Percentiles rank a stretch among this genome's conserved stretches.
Conservation (phyloP, 345 rosid species). For the Durio zibethinus region DNA sequence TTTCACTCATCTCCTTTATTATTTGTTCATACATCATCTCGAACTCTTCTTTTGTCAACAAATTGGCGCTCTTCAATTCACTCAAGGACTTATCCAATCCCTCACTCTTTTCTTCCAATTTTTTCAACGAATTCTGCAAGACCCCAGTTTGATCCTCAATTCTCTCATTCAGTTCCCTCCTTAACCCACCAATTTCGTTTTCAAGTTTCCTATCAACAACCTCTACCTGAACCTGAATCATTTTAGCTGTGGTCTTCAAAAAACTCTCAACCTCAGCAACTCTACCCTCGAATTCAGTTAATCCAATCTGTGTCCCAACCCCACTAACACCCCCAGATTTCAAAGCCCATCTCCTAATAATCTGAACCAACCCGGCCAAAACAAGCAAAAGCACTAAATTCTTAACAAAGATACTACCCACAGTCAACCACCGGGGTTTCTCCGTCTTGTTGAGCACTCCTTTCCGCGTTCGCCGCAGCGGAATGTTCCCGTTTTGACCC, state of each 20-base stretch:
- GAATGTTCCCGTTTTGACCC: conserved; percentile 36
- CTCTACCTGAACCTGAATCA: conserved; percentile 80
- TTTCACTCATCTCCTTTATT: conserved; percentile 43
- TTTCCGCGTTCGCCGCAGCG: conserved; percentile 62
- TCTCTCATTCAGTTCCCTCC: conserved; percentile 38
- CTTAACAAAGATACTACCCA: conserved; percentile 59
- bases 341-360: conserved; percentile 42
- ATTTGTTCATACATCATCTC: conserved; percentile 49
- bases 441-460: conserved; percentile 33
- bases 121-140: conserved; percentile 46
- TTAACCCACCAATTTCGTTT: conserved; percentile 45
- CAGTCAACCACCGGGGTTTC: conserved; percentile 64
- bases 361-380: conserved; percentile 57
- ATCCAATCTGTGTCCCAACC: conserved; percentile 36
- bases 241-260: conserved; percentile 52
- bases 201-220: conserved; percentile 64
- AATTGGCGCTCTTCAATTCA: conserved; percentile 51
- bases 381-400: conserved; percentile 58
- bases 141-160: conserved; percentile 35
- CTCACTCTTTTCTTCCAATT: conserved; percentile 44
- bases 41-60: conserved; percentile 66
- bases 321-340: conserved; percentile 26
- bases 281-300: conserved; percentile 61
- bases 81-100: conserved; percentile 48
- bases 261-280: conserved; percentile 69